Percentiles rank a stretch among this genome's conserved stretches.
phyloP scores from a whole-genome alignment of 371 early-diverging fungal genomes.

The Blyttiomyces sp. region DNA sequence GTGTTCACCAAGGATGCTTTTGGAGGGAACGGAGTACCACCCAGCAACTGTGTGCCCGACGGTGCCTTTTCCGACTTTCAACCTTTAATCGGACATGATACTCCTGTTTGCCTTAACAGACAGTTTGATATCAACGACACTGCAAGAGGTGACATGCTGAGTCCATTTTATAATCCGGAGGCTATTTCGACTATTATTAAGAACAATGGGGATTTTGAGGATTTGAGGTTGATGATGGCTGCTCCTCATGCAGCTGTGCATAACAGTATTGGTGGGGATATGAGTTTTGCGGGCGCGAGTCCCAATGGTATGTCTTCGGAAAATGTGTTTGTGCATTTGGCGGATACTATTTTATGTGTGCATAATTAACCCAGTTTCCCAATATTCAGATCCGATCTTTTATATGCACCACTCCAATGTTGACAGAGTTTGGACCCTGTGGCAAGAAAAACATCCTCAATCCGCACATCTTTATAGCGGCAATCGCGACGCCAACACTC shows the following conservation, averaged over 20 bases:
- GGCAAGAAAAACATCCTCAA: too few species aligned
- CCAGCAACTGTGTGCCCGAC: conserved; percentile 1
- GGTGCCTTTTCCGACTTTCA: conserved; percentile 5
- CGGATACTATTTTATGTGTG: too few species aligned
- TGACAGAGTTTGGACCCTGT: too few species aligned
- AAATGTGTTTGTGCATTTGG: too few species aligned
- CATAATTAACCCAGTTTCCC: too few species aligned
- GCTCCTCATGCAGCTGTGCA: conserved; percentile 32
- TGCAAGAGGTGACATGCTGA: not conserved
- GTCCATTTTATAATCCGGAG: not conserved
- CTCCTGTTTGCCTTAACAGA: not conserved
- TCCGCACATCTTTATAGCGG: too few species aligned
- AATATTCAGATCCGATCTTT: conserved; percentile 64
- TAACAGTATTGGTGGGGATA: conserved; percentile 28
- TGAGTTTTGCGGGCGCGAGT: too few species aligned
- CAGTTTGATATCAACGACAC: not conserved
- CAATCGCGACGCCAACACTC: too few species aligned
- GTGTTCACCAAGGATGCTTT: conserved; percentile 11
- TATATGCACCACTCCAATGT: conserved; percentile 57
- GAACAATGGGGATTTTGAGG: not conserved
- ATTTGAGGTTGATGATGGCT: not conserved
- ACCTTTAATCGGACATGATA: not conserved
- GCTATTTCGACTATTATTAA: not conserved
- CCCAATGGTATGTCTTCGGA: too few species aligned
- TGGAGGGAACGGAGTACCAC: conserved; percentile 14